These are phyloP conservation scores for Populus alba DNA, from an alignment of 345 rosid genomes.

Conservation along the genomic window DNA sequence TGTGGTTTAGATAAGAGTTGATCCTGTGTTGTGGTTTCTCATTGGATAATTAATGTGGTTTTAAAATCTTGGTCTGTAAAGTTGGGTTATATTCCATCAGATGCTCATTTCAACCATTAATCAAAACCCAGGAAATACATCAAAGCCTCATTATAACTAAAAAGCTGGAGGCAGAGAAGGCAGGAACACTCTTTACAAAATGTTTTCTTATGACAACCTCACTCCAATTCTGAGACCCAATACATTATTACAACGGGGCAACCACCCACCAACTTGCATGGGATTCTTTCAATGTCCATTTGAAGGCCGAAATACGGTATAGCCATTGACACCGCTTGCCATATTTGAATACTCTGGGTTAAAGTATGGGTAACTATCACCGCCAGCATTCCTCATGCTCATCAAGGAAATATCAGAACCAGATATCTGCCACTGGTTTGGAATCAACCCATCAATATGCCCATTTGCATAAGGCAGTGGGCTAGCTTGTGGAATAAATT, in stretches of 20 bases:
- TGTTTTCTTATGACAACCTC: constrained; percentile 50
- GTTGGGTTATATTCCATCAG: neutral
- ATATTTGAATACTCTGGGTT: constrained; percentile 48
- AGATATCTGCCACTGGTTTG: constrained; percentile 59
- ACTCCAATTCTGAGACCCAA: constrained; percentile 46
- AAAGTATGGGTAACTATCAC: constrained; percentile 47
- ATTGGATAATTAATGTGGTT: neutral
- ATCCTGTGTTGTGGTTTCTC: neutral
- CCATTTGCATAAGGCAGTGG: constrained; percentile 45
- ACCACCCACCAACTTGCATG: constrained; percentile 3
- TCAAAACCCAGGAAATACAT: neutral
- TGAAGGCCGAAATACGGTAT: constrained; percentile 66
- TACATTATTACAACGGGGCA: constrained; percentile 36
- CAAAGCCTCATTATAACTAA: constrained; percentile 11
- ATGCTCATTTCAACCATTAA: constrained; percentile 8
- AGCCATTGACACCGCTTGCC: constrained; percentile 60
- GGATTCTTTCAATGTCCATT: constrained; percentile 54
- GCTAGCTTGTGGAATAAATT: constrained; percentile 51
- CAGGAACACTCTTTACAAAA: constrained; percentile 51
- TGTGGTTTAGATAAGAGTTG: neutral
- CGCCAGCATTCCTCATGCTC: constrained; percentile 51
- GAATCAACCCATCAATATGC: constrained; percentile 55
- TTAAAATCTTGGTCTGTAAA: neutral
- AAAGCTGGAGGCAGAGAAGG: constrained; percentile 29
- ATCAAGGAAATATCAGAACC: constrained; percentile 55